Conservation (phyloP, 2,329 filamentous ascomycete species). For the Seiridium cupressi region DNA sequence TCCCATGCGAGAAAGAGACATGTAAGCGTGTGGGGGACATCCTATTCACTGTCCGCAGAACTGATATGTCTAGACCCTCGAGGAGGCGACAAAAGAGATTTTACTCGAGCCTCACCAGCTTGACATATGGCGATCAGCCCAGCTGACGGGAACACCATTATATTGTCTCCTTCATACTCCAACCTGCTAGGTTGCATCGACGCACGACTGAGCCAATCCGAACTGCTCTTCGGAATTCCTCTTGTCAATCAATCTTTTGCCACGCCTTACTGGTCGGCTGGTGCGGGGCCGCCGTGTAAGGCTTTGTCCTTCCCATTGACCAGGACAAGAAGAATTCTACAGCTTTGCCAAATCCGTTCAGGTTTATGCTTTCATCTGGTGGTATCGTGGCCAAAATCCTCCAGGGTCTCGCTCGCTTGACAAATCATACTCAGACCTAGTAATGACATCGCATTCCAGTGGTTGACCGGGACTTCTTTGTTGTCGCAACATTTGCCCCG, state of each 20-base stretch:
- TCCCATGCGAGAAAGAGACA: conserved; percentile 1
- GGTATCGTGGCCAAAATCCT: conserved; percentile 8
- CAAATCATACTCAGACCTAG: conserved; percentile 13
- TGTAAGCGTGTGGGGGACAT: conserved; percentile 3
- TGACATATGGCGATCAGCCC: conserved; percentile 15
- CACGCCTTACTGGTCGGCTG: conserved; percentile 13
- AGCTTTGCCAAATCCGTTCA: conserved; percentile 16
- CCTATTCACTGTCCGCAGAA: neutral
- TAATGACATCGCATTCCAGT: conserved; percentile 16
- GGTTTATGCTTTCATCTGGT: conserved; percentile 17
- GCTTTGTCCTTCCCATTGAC: conserved; percentile 10
- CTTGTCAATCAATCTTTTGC: conserved; percentile 15
- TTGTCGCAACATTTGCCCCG: conserved; percentile 16
- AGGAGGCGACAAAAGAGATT: conserved; percentile 11
- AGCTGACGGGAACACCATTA: conserved; percentile 2
- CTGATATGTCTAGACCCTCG: conserved; percentile 11
- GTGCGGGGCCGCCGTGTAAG: conserved; percentile 18
- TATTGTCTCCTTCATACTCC: conserved; percentile 16
- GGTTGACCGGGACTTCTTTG: conserved; percentile 14
- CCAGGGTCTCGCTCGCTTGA: conserved; percentile 10
- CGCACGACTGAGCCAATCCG: neutral
- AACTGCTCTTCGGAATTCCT: conserved; percentile 15
- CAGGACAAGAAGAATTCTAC: conserved; percentile 12
- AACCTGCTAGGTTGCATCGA: neutral
- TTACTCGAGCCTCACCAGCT: conserved; percentile 12